A percentile compares a stretch with the other conserved stretches of the same genome.
Evolutionary conservation across 495 filamentous ascomycete species (phyloP).

Genomic region (Aspergillus saccharolyticus): DNA sequence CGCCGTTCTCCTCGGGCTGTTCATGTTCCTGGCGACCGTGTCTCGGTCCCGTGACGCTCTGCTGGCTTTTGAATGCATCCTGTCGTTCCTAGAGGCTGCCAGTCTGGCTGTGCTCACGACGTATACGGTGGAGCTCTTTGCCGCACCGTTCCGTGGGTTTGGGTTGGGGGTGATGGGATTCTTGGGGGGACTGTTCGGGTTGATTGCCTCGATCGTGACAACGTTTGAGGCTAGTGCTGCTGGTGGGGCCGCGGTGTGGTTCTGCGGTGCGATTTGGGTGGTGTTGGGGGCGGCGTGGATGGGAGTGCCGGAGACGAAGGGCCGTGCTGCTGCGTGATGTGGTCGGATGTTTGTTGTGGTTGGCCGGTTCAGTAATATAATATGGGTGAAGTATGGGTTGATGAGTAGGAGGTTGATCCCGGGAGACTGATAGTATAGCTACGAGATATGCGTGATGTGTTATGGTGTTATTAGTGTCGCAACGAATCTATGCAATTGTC

Average conservation of each 20-base stretch:
- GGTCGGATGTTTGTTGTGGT: too few relatives aligned
- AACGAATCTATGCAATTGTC: too few relatives aligned
- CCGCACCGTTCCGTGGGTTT: constrained; percentile 50
- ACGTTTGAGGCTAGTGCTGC: constrained; percentile 11
- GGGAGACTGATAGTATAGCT: too few relatives aligned
- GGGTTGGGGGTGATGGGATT: constrained; percentile 50
- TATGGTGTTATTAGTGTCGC: too few relatives aligned
- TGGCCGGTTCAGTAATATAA: too few relatives aligned
- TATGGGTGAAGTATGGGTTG: too few relatives aligned
- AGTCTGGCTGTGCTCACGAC: constrained; percentile 53
- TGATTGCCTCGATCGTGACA: constrained; percentile 16
- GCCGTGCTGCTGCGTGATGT: constrained; percentile 12
- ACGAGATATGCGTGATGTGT: too few relatives aligned
- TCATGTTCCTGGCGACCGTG: constrained; percentile 49
- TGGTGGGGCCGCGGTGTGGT: constrained; percentile 17
- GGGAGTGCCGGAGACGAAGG: constrained; percentile 14
- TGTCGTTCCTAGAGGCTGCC: constrained; percentile 51
- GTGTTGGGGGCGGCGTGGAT: constrained; percentile 14
- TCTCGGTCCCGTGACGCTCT: constrained; percentile 37
- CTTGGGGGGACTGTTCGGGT: constrained; percentile 23
- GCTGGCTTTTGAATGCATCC: constrained; percentile 42
- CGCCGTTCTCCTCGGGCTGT: constrained; percentile 46
- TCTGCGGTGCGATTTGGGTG: constrained; percentile 21
- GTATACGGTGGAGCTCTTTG: constrained; percentile 55
- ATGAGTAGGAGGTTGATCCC: too few relatives aligned